Evolutionary conservation across 805 yeast species (phyloP), one percentile per base, ranked within the genome.

Genomic region (Pichia nakasei): DNA sequence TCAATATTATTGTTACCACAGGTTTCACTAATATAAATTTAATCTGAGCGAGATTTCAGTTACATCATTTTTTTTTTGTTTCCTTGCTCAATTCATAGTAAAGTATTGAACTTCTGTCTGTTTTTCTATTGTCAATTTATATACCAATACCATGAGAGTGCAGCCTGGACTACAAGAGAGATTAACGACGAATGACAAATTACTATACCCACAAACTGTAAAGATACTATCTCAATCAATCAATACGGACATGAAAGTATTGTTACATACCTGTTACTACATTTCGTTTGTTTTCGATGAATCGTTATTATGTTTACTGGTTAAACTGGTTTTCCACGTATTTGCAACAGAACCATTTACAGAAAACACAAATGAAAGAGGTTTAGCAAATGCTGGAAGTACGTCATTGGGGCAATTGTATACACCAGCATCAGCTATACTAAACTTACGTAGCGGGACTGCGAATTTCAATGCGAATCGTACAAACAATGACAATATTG

Each of bases 231-330:
- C 44, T 6, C 13, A 27, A 20, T 33, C 18, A n/a, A 36, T 44
- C 20, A 44, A 34, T 33, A 32, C 12, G 13, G 43, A 44, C 11
- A 27, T 44, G 24, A 39, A 37, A 26, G 17, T 31, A 9, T 2
- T 32, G 5, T 35, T 40, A 24, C 44, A 44, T 37, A 37, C 41
- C 4, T 17, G 42, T n/a, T 40, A 48, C 27, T 41, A 44, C 12
- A 20, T 48, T 32, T 31, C 39, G 32, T 48, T 43, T n/a, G 22
- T 39, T 3, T 40, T 35, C 31, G 51, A 48, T 38, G 51, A 45
- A 36, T 48, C 51, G 8, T 15, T 48, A 5, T 15, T 48, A 3
- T 27, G 43, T 21, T 24, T 40, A 9, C 3, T 40, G 2, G 5
- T 40, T 4, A 41, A 39, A 35, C 37, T 37, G 20, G 29, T 44